Percentiles rank a stretch among this genome's conserved stretches.
phyloP scores from a whole-genome alignment of 495 filamentous ascomycete species.

The Elasticomyces elasticus region DNA sequence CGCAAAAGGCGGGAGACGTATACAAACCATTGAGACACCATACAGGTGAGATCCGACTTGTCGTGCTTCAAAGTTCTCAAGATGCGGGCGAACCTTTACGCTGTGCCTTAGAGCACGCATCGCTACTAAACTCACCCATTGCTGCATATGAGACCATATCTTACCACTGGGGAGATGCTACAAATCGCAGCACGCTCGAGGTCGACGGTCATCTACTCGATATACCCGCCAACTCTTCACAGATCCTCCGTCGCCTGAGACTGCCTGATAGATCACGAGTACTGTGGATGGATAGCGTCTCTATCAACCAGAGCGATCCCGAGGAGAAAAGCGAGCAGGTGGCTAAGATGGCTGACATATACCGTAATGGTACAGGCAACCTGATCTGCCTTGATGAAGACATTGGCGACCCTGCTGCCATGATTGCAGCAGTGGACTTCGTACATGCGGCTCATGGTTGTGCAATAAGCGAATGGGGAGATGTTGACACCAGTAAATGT shows the following conservation, averaged over 20 bases:
- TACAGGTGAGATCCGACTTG: neutral
- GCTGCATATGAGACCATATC: neutral
- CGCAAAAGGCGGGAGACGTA: too few relatives aligned
- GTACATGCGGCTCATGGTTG: neutral
- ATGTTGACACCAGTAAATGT: neutral
- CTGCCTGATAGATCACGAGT: neutral
- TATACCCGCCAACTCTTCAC: neutral
- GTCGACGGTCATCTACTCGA: neutral
- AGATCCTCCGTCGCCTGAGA: neutral
- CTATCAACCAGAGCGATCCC: neutral
- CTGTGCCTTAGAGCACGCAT: neutral
- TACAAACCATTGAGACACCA: too few relatives aligned
- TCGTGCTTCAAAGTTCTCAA: neutral
- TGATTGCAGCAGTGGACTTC: neutral
- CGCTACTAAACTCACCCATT: neutral
- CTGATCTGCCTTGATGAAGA: neutral
- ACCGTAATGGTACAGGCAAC: neutral
- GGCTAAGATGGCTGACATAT: neutral
- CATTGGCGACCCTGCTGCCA: neutral
- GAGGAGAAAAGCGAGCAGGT: neutral
- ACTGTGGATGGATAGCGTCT: too few relatives aligned
- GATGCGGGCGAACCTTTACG: neutral
- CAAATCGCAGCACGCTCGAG: neutral
- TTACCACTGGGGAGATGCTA: neutral
- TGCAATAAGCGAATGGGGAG: neutral